These are phyloP conservation scores for Geopyxis carbonaria DNA, from an alignment of 495 filamentous ascomycete species.

Conservation along the genomic window DNA sequence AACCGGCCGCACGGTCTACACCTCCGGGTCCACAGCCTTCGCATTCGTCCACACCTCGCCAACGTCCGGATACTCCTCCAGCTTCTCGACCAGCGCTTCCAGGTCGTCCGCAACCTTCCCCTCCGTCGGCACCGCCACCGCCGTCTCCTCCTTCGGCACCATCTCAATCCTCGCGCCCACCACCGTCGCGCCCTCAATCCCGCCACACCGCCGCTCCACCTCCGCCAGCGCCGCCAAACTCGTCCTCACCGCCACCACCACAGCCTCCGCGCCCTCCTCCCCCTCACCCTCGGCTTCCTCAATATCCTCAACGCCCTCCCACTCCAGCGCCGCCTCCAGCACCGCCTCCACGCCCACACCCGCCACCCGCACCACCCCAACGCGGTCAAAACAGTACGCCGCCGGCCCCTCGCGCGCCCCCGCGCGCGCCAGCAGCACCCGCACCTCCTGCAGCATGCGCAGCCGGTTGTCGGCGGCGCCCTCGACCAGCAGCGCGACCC, in stretches of 20 bases:
- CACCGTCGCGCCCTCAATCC: neutral
- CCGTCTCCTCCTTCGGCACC: constrained; percentile 65
- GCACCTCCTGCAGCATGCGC: constrained; percentile 53
- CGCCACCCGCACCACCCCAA: constrained; percentile 45
- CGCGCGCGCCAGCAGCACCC: constrained; percentile 45
- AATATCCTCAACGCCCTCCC: neutral
- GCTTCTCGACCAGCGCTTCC: constrained; percentile 34
- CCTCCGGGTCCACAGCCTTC: too few relatives aligned
- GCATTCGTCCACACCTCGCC: constrained; percentile 21
- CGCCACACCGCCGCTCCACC: neutral
- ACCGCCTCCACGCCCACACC: constrained; percentile 51
- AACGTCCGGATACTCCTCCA: constrained; percentile 16
- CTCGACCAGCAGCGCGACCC: constrained; percentile 49
- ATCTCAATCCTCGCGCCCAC: constrained; percentile 49
- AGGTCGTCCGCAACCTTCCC: constrained; percentile 35
- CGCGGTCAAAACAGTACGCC: constrained; percentile 66
- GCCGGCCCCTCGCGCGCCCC: constrained; percentile 55
- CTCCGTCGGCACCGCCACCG: constrained; percentile 36
- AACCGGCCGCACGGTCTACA: too few relatives aligned
- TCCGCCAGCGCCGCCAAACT: neutral
- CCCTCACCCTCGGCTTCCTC: neutral
- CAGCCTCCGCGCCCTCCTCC: neutral
- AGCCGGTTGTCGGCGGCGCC: constrained; percentile 63
- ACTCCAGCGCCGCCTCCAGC: constrained; percentile 70
- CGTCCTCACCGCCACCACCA: constrained; percentile 2